A percentile compares a stretch with the other conserved stretches of the same genome.
Conservation (phyloP, 2,329 filamentous ascomycete species). For the Fusarium nanum region DNA sequence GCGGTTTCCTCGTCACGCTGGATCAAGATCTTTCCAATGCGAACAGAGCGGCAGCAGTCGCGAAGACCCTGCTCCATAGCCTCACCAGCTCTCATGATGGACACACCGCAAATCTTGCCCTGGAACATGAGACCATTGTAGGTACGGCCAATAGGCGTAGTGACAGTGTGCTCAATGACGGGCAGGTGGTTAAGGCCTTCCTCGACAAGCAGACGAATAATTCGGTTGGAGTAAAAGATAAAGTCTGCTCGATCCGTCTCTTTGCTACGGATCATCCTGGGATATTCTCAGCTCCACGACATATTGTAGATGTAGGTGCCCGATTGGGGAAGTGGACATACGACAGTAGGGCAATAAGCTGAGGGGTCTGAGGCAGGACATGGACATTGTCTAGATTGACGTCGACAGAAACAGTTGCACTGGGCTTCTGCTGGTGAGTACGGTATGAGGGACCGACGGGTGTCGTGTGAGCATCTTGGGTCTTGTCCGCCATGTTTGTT, state of each 20-base stretch:
- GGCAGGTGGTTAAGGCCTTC: slow-evolving; percentile 97
- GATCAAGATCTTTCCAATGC: slow-evolving; percentile 98
- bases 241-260: slow-evolving; percentile 93
- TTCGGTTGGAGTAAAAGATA: slow-evolving; percentile 98
- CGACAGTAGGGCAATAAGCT: slow-evolving; percentile 97
- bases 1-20: slow-evolving; percentile 96
- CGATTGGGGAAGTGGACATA: slow-evolving; percentile 64
- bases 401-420: slow-evolving; percentile 86
- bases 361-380: slow-evolving; percentile 90
- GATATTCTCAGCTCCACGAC: slow-evolving; percentile 38
- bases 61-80: slow-evolving; percentile 97
- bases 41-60: slow-evolving; percentile 96
- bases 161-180: slow-evolving; percentile 87
- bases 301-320: slow-evolving; percentile 17
- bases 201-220: slow-evolving; percentile 95
- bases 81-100: slow-evolving; percentile 97
- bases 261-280: slow-evolving; percentile 93
- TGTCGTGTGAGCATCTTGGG: slow-evolving; percentile 59
- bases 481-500: slow-evolving; percentile 47
- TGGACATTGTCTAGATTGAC: slow-evolving; percentile 88
- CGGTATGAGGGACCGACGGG: slow-evolving; percentile 85
- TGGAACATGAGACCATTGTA: slow-evolving; percentile 96
- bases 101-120: slow-evolving; percentile 98
- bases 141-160: slow-evolving; percentile 86
- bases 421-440: slow-evolving; percentile 80